Evolutionary conservation across 306 rosid genomes (phyloP).

Genomic region (Citrullus amarus): DNA sequence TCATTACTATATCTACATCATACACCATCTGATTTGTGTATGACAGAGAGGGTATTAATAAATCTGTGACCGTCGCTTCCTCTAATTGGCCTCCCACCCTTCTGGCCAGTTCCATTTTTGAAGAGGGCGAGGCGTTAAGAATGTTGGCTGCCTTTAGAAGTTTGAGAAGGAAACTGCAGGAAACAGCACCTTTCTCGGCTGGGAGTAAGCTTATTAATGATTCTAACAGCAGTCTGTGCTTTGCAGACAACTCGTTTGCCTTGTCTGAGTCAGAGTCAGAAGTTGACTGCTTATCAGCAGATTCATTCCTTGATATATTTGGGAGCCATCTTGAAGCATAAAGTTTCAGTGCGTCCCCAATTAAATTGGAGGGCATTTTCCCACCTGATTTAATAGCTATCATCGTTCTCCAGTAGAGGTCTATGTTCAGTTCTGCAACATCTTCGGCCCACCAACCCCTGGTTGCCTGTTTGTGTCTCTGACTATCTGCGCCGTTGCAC

Average conservation of each 20-base stretch:
- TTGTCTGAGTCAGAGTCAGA: slow-evolving; percentile 46
- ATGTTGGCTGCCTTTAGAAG: slow-evolving; percentile 83
- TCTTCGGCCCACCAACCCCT: slow-evolving; percentile 99
- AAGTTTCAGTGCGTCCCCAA: slow-evolving; percentile 81
- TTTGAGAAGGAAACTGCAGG: slow-evolving; percentile 73
- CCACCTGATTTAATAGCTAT: slow-evolving; percentile 75
- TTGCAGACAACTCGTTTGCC: slow-evolving; percentile 40
- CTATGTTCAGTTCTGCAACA: slow-evolving; percentile 82
- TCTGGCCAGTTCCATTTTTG: slow-evolving; percentile 72
- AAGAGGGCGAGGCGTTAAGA: slow-evolving; percentile 69
- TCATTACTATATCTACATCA: slow-evolving; percentile 70
- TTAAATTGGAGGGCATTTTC: slow-evolving; percentile 47
- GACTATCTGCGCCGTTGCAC: slow-evolving; percentile 60
- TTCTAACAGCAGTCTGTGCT: slow-evolving; percentile 70
- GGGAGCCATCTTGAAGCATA: slow-evolving; percentile 86
- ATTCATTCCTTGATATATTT: slow-evolving; percentile 37
- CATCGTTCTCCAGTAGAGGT: slow-evolving; percentile 90
- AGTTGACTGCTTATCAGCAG: slow-evolving; percentile 15
- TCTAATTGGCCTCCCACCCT: slow-evolving; percentile 76
- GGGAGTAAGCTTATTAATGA: slow-evolving; percentile 86
- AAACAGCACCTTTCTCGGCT: slow-evolving; percentile 72
- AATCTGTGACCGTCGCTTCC: slow-evolving; percentile 66
- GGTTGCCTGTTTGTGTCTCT: slow-evolving; percentile 35
- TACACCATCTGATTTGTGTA: slow-evolving; percentile 29
- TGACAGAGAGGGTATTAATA: slow-evolving; percentile 64